Evolutionary conservation across 768 basidiomycete genomes (phyloP).

Genomic region (Tulasnella sp.): DNA sequence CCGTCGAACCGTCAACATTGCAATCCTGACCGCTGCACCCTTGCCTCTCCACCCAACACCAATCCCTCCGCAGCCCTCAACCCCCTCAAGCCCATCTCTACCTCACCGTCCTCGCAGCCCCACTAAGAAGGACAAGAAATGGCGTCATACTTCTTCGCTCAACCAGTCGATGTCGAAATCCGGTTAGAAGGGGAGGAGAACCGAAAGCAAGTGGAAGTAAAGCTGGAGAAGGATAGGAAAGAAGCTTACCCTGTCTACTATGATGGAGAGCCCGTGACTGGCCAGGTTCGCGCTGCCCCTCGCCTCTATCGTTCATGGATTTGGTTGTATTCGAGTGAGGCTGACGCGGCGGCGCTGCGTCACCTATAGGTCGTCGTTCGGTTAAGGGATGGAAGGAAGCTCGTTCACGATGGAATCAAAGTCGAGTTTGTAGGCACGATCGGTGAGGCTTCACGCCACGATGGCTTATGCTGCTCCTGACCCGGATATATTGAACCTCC

Average conservation of each 20-base stretch:
- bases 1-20: not conserved
- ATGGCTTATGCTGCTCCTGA: too few relatives aligned
- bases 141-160: slow-evolving; percentile 80
- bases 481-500: too few relatives aligned
- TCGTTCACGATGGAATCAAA: slow-evolving; percentile 95
- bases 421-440: slow-evolving; percentile 97
- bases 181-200: slow-evolving; percentile 84
- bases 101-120: not conserved
- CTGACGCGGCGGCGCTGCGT: not conserved
- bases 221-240: slow-evolving; percentile 84
- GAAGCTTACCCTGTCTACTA: slow-evolving; percentile 89
- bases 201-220: slow-evolving; percentile 80
- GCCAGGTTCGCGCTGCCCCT: slow-evolving; percentile 61
- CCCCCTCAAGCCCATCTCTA: not conserved
- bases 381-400: slow-evolving; percentile 92
- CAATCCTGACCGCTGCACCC: not conserved
- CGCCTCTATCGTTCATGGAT: not conserved
- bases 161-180: slow-evolving; percentile 89
- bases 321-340: not conserved
- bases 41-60: too few relatives aligned
- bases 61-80: too few relatives aligned
- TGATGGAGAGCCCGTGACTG: slow-evolving; percentile 92
- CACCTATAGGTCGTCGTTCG: slow-evolving; percentile 73
- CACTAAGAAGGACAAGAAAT: not conserved
- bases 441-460: slow-evolving; percentile 51